Evolutionary conservation across 441 rosid species (phyloP), one percentile per base, ranked within the genome.

Genomic region (Arabidopsis hybrid): DNA sequence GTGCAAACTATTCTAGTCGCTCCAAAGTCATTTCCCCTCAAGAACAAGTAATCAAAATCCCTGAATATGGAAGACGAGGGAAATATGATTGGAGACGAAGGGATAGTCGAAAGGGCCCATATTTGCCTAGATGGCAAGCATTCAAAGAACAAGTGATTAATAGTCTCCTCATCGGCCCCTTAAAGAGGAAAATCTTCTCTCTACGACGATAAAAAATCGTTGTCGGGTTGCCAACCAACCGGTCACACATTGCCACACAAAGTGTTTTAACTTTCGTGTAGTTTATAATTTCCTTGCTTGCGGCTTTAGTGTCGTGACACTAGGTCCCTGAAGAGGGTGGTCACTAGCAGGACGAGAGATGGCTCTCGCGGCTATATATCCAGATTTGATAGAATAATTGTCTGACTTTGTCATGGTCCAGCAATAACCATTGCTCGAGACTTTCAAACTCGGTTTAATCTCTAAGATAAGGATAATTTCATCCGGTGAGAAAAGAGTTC

Each of bases 151-250:
- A 8, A 38, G 2, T 38, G 42, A 8, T 8, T 38, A 2, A 38
- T 38, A 9, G 42, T 38, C 12, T 38, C 42, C 4, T 38, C 42
- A 0, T 38, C 11, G 0, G 4, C 42, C 2, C 11, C 42, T 1
- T 0, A 38, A 0, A 1, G 0, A 1, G 42, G 42, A 1, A 4
- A 38, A 0, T 0, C 4, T 3, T 38, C 1, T 38, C 12, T 8
- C 5, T 8, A 1, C 42, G 13, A 3, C 13, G n/a, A 10, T 40
- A 40, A 10, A 10, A 9, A 40, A 4, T 4, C 13, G 45, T 40
- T 40, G 13, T 0, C 13, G 0, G 1, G 45, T 1, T 9, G 45
- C 5, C 45, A 10, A 1, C 0, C 1, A 40, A 40, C 5, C 5
- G 1, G 6, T 10, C 5, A 40, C 5, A 5, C n/a, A 40, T 40